Evolutionary conservation across 768 basidiomycete genomes (phyloP), one percentile per base, ranked within the genome.

Genomic region (Tulasnella sp.): DNA sequence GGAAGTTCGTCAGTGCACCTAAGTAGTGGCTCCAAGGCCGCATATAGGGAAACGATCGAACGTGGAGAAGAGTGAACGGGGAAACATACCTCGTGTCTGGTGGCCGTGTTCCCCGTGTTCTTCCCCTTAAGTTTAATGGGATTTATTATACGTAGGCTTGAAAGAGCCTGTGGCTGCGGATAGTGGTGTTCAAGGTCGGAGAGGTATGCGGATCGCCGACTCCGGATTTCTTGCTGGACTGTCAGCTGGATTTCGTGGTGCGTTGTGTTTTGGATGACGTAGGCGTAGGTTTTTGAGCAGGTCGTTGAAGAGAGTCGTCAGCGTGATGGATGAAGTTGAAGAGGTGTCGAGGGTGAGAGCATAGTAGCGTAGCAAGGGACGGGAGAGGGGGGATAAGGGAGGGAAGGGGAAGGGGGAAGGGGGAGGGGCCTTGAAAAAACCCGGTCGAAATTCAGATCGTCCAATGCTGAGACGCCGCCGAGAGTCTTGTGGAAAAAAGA

Each of bases 41-140:
- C 62, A 58, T n/a, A 27, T 18, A 36, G 62, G 62, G 34, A 18
- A n/a, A 27, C 27, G 31, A 68, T 68, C 62, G 62, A 68, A 68
- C 62, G 62, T 68, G 62, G 62, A 68, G 62, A 68, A 68, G 62
- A 18, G 3, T 34, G 31, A 14, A 68, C 6, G 14, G 44, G 44
- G 44, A n/a, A 31, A 24, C 62, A 4, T 36, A 68, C 62, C 62
- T 68, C 62, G 62, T 68, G 62, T 68, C 62, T 36, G 34, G 62
- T 68, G 62, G 62, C 62, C 62, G 62, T 68, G 62, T 68, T 68
- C 62, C 62, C 62, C 62, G 62, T 68, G 62, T 68, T 68, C 31
- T 14, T 34, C 21, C n/a, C 31, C 34, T 12, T 68, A 68, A 68
- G 62, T 68, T 68, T 18, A 31, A 31, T 68, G 31, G 34, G n/a